phyloP scores from a whole-genome alignment of 805 yeast genomes.

The Saturnispora ahearnii region DNA sequence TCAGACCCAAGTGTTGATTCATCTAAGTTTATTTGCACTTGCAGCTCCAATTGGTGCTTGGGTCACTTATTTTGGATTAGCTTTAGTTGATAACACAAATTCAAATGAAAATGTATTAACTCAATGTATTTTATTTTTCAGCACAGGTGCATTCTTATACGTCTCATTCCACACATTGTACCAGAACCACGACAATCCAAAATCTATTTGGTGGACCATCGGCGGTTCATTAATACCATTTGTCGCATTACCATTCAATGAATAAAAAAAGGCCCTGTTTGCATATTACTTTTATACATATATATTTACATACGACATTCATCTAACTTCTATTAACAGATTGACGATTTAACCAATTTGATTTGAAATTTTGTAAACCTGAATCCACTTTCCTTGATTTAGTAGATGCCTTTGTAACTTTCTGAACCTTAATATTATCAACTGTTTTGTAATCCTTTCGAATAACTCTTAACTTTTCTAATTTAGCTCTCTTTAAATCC shows the following conservation, averaged over 20 bases:
- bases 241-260: slow-evolving; percentile 4
- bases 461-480: slow-evolving; percentile 26
- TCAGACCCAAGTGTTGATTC: slow-evolving; percentile 30
- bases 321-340: background rate
- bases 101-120: slow-evolving; percentile 24
- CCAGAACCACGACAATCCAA: slow-evolving; percentile 15
- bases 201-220: background rate
- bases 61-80: slow-evolving; percentile 31
- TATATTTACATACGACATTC: background rate
- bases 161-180: slow-evolving; percentile 58
- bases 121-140: slow-evolving; percentile 49
- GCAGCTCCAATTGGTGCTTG: slow-evolving; percentile 58
- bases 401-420: slow-evolving; percentile 20
- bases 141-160: slow-evolving; percentile 66
- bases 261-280: background rate
- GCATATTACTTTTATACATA: background rate
- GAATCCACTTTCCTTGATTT: slow-evolving; percentile 5
- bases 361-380: slow-evolving; percentile 4
- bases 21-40: slow-evolving; percentile 44
- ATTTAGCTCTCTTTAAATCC: slow-evolving; percentile 12
- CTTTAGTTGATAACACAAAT: slow-evolving; percentile 6
- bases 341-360: slow-evolving; percentile 6
- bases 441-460: slow-evolving; percentile 23
- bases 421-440: slow-evolving; percentile 34
- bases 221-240: slow-evolving; percentile 3